Base-by-base conservation (phyloP, 768 basidiomycete species). In the Pisolithus tinctorius region DNA sequence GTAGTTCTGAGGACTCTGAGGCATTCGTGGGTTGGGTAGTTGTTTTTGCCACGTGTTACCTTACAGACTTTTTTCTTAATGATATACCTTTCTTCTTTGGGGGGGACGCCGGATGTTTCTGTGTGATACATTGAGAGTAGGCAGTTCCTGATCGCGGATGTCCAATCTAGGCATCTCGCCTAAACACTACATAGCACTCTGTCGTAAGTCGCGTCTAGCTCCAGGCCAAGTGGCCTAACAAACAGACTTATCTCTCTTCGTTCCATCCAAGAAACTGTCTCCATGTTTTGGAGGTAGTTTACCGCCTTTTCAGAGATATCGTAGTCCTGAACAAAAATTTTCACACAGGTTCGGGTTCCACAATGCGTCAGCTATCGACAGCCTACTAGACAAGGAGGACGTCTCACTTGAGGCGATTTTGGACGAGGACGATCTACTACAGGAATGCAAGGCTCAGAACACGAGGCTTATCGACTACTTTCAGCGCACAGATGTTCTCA, bases 371-470 rank as follows among this genome's bases (percentile, higher is more conserved):
- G 77, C 85, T 53, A 91, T 96, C 69, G 93, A 96, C 79, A 80
- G 80, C 61, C 79, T 96, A 53, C 80, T 96, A 55, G 86, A 91
- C 77, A 86, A 90, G 72, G 90, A 93, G 59, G 88, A 91, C 62
- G 84, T 91, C 57, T 79, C 84, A 45, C 81, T 98, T 39, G 93
- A 96, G 67, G 84, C 89, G 39, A 84, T 98, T 53, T 77, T 98
- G 50, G 92, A 93, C 71, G 92, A 96, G 70, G 86, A 91, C 63
- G 93, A 97, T 66, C 75, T 98, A 42, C 73, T 98, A 50, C 88
- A 90, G 69, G 95, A 98, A 69, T 92, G 93, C 80, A 97, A 97
- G 70, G 78, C 86, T 1, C 88, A 95, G 70, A 98, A 98, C 63
- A 86, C 86, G 38, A 75, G 88, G 52, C 81, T 95, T 46, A 87